These are phyloP conservation scores for Ophiorrhiza pumila DNA, from an alignment of 257 asterid genomes.

Conservation along the genomic window DNA sequence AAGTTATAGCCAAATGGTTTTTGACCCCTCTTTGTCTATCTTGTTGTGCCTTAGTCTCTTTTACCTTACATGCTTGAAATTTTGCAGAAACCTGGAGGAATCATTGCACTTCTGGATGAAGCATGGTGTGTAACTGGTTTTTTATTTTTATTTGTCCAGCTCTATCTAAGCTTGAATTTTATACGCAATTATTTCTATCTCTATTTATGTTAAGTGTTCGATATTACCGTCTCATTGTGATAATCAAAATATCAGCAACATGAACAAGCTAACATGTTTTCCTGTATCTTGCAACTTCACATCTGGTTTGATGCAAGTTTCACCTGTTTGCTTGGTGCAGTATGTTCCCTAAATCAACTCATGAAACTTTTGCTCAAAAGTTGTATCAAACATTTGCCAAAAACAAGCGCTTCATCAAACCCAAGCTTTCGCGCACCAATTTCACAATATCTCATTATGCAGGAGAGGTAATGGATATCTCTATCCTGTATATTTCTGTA, in stretches of 20 bases:
- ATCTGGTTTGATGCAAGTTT: conserved; percentile 21
- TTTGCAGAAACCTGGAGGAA: conserved; percentile 99
- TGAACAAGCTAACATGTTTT: neutral
- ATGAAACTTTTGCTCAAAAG: conserved; percentile 99
- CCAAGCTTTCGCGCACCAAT: conserved; percentile 97
- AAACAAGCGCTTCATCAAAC: conserved; percentile 94
- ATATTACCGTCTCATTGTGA: neutral
- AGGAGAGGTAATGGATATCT: conserved; percentile 72
- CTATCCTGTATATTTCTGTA: conserved; percentile 9
- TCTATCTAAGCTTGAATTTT: neutral
- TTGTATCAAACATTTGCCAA: conserved; percentile 87
- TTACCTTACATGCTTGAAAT: conserved; percentile 5
- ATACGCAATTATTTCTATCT: neutral
- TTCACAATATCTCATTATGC: conserved; percentile 97
- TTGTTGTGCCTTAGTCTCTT: neutral
- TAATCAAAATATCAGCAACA: neutral
- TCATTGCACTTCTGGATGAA: conserved; percentile 95
- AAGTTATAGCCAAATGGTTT: conserved; percentile 1
- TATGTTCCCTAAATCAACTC: conserved; percentile 99
- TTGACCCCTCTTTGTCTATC: neutral
- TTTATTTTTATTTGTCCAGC: conserved; percentile 9
- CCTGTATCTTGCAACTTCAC: neutral
- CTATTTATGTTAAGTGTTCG: neutral
- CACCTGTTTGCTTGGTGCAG: conserved; percentile 46
- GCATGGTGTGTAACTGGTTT: conserved; percentile 64